A percentile compares a stretch with the other conserved stretches of the same genome.
Conservation (phyloP, 495 filamentous ascomycete genomes). For the Hyphodiscus hymeniophilus region DNA sequence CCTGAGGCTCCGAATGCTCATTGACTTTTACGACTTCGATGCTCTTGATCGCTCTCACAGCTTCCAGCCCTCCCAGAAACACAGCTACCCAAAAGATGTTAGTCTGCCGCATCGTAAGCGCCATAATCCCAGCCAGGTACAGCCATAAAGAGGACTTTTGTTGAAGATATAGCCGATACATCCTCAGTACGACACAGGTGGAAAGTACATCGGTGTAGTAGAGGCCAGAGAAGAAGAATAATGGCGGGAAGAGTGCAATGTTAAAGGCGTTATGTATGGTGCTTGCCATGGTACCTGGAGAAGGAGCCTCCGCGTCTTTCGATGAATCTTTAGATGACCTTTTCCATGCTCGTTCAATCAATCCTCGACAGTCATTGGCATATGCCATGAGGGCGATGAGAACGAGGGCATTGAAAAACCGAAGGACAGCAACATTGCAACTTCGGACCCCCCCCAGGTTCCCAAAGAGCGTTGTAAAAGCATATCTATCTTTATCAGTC, state of each 20-base stretch:
- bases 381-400: conserved; percentile 30
- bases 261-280: conserved; percentile 64
- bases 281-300: background rate
- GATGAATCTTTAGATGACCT: conserved; percentile 1
- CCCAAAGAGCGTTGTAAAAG: conserved; percentile 39
- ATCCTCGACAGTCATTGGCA: conserved; percentile 25
- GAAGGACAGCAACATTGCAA: conserved; percentile 41
- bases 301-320: background rate
- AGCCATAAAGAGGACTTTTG: conserved; percentile 33
- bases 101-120: conserved; percentile 79
- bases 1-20: background rate
- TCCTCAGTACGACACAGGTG: conserved; percentile 55
- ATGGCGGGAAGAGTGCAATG: conserved; percentile 74
- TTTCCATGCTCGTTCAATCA: conserved; percentile 17
- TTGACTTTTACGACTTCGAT: conserved; percentile 22
- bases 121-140: conserved; percentile 39
- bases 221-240: conserved; percentile 91
- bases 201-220: conserved; percentile 89
- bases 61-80: conserved; percentile 72
- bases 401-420: conserved; percentile 42
- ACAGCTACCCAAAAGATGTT: conserved; percentile 93
- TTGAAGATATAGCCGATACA: conserved; percentile 53
- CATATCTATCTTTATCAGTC: conserved; percentile 36
- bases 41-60: conserved; percentile 39
- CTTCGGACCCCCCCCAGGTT: conserved; percentile 20